Percentiles rank a stretch among this genome's conserved stretches.
These are phyloP conservation scores for Xylaria sp. DNA, from an alignment of 2,329 filamentous ascomycete genomes.

Conservation along the genomic window DNA sequence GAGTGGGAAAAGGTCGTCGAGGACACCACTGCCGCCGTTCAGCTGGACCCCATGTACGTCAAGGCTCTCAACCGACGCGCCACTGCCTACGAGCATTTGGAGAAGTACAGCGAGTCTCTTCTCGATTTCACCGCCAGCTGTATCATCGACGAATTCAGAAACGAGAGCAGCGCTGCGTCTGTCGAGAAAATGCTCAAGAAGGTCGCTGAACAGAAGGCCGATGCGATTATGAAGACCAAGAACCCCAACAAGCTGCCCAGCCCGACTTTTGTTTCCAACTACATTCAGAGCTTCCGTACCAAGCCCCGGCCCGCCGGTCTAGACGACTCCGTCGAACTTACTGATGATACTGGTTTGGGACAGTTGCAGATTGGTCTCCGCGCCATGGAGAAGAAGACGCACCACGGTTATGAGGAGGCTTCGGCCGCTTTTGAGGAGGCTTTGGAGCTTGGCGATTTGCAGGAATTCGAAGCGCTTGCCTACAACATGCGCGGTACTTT, in stretches of 20 bases:
- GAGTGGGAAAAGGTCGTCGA: conserved; percentile 96
- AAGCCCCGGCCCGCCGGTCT: conserved; percentile 75
- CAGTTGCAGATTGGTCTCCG: conserved; percentile 79
- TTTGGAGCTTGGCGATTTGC: conserved; percentile 73
- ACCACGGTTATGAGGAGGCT: conserved; percentile 87
- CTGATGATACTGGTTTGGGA: conserved; percentile 73
- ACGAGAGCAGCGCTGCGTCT: conserved; percentile 78
- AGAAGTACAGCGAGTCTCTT: conserved; percentile 86
- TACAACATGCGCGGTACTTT: conserved; percentile 98
- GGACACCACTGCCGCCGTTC: conserved; percentile 91
- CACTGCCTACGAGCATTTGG: conserved; percentile 91
- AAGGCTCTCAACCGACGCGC: conserved; percentile 96
- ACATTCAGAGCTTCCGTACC: conserved; percentile 94
- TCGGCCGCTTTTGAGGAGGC: conserved; percentile 82
- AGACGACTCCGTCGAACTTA: conserved; percentile 72
- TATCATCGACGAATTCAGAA: conserved; percentile 97
- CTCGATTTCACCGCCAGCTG: conserved; percentile 98
- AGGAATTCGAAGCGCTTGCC: conserved; percentile 78
- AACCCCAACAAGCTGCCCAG: conserved; percentile 85
- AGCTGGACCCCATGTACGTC: conserved; percentile 90
- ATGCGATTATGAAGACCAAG: conserved; percentile 76
- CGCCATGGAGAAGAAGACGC: conserved; percentile 78
- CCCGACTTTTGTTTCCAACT: conserved; percentile 96
- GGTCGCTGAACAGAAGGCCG: conserved; percentile 90
- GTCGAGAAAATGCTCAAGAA: conserved; percentile 94